phyloP scores from a whole-genome alignment of 805 yeast species.

The Suhomyces vadensis region DNA sequence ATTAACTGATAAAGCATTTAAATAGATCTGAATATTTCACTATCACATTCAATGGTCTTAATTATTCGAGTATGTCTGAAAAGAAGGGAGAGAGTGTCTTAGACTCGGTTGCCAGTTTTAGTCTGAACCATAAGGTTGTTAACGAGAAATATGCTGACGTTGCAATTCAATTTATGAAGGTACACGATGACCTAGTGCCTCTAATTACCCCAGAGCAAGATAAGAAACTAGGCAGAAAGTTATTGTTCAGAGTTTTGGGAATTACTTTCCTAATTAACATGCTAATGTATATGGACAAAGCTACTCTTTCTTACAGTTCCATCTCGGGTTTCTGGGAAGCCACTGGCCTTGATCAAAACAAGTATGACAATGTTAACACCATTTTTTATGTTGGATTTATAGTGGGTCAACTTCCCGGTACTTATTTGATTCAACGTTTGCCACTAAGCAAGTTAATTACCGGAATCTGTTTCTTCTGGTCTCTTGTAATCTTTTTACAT shows the following conservation, averaged over 20 bases:
- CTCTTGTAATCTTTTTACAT: conserved; percentile 45
- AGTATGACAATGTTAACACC: conserved; percentile 51
- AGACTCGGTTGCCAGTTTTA: not conserved
- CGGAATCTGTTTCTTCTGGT: conserved; percentile 44
- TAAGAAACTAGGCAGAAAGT: conserved; percentile 37
- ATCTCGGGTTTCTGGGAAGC: conserved; percentile 50
- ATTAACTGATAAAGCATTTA: no score
- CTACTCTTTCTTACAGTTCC: conserved; percentile 49
- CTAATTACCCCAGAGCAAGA: conserved; percentile 47
- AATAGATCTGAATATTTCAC: no score
- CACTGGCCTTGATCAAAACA: conserved; percentile 42
- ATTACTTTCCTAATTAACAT: conserved; percentile 37
- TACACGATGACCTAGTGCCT: conserved; percentile 31
- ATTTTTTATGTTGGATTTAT: conserved; percentile 54
- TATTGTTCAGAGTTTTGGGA: conserved; percentile 34
- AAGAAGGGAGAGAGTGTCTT: not conserved
- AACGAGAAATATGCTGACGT: conserved; percentile 35
- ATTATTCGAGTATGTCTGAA: not conserved
- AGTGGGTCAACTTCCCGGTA: conserved; percentile 47
- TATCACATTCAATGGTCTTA: no score
- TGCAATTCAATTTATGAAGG: conserved; percentile 37
- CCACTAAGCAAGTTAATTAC: conserved; percentile 43
- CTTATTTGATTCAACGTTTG: conserved; percentile 44
- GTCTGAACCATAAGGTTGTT: not conserved
- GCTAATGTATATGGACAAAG: conserved; percentile 53